Base-by-base conservation (phyloP, 495 filamentous ascomycete genomes). In the Penicillium arizonense region DNA sequence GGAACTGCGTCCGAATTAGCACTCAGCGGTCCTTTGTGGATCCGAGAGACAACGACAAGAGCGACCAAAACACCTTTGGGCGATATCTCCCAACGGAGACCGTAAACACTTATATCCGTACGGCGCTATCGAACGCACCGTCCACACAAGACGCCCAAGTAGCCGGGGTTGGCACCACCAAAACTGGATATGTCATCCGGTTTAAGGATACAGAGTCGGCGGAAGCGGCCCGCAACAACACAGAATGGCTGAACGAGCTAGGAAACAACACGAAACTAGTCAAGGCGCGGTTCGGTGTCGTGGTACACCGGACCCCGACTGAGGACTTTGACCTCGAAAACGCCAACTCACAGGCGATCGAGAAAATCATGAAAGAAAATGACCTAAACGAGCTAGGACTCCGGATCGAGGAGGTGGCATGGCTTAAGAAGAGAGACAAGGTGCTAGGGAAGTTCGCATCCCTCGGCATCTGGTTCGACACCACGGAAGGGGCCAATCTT, bases 281-380 rank as follows among this genome's bases (percentile, higher is more conserved):
- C 1, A 57, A 58, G 24, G 52, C 56, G 47, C 44, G 52, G 30
- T 57, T 59, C 21, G 56, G 49, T 10, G 50, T 65, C 1, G 55
- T 62, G 0, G 56, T 65, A 5, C 53, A 70, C 48, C 53, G 48
- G 7, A 55, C 56, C 11, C 64, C 58, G 1, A 67, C 57, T 8
- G 47, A 66, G 44, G 59, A 58, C 12, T 56, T 63, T 32, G 36
- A 59, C 28, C 44, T 62, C 7, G 57, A 61, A 7, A 41, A n/a
- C 10, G 41, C 28, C 0, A 42, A 46, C 43, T 36, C 45, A 4
- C 14, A 57, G 12, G 59, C 20, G 9, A 47, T 55, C 1, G 16
- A 61, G 30, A 67, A 65, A 18, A 62, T 70, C 23, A 58, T 56
- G 5, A 33, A 53, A 36, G 57, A 70, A 1, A 70, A 70, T 21